A percentile compares a stretch with the other conserved stretches of the same genome.
These are phyloP conservation scores for Ampelomyces quisqualis DNA, from an alignment of 2,329 filamentous ascomycete genomes.

Conservation along the genomic window DNA sequence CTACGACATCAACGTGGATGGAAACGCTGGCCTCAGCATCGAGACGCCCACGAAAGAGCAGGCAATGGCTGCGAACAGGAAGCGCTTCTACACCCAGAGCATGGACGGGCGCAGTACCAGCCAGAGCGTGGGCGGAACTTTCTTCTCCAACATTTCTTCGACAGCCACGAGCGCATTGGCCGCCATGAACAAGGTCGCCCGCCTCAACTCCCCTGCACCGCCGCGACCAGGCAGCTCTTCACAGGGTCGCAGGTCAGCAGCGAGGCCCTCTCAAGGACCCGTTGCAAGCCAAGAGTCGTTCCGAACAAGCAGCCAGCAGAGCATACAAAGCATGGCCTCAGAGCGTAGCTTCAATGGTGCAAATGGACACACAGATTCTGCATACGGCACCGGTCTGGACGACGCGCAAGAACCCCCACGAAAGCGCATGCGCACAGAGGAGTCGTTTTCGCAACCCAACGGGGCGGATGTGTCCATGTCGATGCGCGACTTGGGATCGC, in stretches of 20 bases:
- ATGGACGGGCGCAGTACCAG: constrained; percentile 68
- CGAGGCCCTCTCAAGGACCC: constrained; percentile 68
- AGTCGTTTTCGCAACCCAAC: constrained; percentile 44
- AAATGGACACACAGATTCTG: constrained; percentile 60
- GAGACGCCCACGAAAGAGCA: constrained; percentile 98
- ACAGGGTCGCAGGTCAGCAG: constrained; percentile 67
- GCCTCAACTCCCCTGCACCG: constrained; percentile 79
- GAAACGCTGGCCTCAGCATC: constrained; percentile 69
- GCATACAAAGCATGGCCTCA: constrained; percentile 65
- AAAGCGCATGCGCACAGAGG: constrained; percentile 65
- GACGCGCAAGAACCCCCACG: constrained; percentile 74
- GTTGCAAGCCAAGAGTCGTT: constrained; percentile 64
- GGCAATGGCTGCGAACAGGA: constrained; percentile 89
- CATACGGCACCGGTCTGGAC: constrained; percentile 60
- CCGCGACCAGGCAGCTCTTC: constrained; percentile 62
- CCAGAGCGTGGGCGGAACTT: constrained; percentile 71
- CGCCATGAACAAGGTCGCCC: constrained; percentile 87
- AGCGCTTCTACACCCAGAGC: constrained; percentile 81
- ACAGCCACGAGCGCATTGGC: constrained; percentile 91
- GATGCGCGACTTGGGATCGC: constrained; percentile 63
- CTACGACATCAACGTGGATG: constrained; percentile 77
- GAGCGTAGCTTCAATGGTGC: constrained; percentile 68
- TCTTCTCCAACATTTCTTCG: constrained; percentile 95
- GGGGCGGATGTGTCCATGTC: constrained; percentile 56
- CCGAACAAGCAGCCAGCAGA: constrained; percentile 79